phyloP scores from a whole-genome alignment of 2,329 filamentous ascomycete species.

The Cadophora sp. region DNA sequence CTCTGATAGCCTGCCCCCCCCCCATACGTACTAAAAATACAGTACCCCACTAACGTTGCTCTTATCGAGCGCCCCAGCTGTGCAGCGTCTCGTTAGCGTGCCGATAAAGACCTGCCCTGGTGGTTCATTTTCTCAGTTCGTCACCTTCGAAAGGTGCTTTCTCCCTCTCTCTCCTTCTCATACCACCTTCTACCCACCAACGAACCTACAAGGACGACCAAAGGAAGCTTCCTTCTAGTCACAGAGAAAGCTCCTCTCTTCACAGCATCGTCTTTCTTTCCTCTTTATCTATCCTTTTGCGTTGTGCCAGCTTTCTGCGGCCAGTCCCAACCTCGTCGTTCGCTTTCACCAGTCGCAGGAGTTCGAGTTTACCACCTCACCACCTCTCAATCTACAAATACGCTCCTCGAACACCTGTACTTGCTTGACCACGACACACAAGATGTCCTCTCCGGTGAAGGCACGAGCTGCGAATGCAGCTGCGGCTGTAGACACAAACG shows the following conservation, averaged over 20 bases:
- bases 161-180: neutral
- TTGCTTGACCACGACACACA: conserved; percentile 7
- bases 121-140: conserved; percentile 1
- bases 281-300: neutral
- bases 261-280: neutral
- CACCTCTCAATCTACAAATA: neutral
- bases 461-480: neutral
- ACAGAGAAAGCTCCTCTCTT: neutral
- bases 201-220: neutral
- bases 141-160: neutral
- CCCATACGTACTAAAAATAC: neutral
- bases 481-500: neutral
- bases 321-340: conserved; percentile 8
- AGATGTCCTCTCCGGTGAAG: conserved; percentile 34
- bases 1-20: neutral
- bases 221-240: neutral
- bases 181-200: neutral
- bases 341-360: neutral
- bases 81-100: conserved; percentile 8
- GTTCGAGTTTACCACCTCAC: conserved; percentile 1
- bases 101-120: conserved; percentile 23
- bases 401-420: neutral
- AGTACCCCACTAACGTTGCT: conserved; percentile 17
- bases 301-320: conserved; percentile 5
- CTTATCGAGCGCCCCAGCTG: conserved; percentile 22